Base-by-base conservation (phyloP, 179 eudicot genomes). In the Patellifolia procumbens region DNA sequence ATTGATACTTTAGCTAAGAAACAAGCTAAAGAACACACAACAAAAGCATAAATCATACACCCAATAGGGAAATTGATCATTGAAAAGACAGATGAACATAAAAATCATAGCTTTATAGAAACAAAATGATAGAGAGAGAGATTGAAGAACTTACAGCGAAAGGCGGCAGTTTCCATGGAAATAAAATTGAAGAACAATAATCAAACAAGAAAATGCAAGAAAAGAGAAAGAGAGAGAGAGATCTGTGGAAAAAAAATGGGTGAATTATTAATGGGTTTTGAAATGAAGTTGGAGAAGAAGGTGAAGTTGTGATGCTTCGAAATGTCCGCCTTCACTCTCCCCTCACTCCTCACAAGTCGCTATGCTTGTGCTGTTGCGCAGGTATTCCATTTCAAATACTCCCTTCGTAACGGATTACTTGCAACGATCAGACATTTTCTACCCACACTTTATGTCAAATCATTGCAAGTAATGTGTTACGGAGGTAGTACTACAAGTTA, bases 91-190 rank as follows among this genome's bases (percentile, higher is more conserved):
- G 15, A 12, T 28, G 0, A 58, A 46, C 8, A 43, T 29, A 45
- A 29, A 4, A 37, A 60, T 22, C 2, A 35, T 8, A 71, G 45
- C 22, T 45, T n/a, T 70, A 16, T 7, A 55, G 24, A 42, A 31
- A 56, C 51, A 43, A 29, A 22, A 34, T 32, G 52, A 16, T 10
- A 37, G 39, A 70, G 70, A 67, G 49, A 81, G 69, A 19, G 83
- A 81, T 51, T 35, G 78, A 34, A 70, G 76, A 59, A 72, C 65
- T 68, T 68, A 68, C 73, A 31, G 9, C 73, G 56, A 24, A 68
- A 68, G 64, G 80, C 75, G 29, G 72, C 39, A 68, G 81, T 63
- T 29, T 82, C 87, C 85, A 85, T 82, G 69, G 34, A 62, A 72
- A 26, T 43, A 53, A 20, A 24, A n/a, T 24, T 55, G 32, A 31